phyloP scores from a whole-genome alignment of 345 rosid genomes.

The Camelina hispida region DNA sequence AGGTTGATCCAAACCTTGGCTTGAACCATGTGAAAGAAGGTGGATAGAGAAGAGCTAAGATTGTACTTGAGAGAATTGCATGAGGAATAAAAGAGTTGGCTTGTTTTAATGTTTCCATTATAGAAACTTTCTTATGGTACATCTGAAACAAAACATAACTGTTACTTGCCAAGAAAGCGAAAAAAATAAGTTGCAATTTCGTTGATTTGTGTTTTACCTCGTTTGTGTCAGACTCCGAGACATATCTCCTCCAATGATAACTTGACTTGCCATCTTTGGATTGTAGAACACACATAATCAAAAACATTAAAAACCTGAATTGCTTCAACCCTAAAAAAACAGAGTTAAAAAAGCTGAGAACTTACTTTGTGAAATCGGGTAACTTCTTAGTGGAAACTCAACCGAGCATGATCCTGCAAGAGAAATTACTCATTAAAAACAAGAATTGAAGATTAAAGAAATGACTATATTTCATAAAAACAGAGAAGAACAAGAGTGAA shows the following conservation, averaged over 20 bases:
- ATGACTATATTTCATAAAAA: background rate
- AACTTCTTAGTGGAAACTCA: constrained; percentile 34
- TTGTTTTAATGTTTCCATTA: constrained; percentile 62
- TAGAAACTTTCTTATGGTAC: constrained; percentile 46
- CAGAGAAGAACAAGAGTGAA: constrained; percentile 1
- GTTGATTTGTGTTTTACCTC: constrained; percentile 49
- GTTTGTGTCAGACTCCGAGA: constrained; percentile 46
- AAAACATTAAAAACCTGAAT: background rate
- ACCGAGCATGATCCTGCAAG: constrained; percentile 25
- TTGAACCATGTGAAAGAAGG: constrained; percentile 97
- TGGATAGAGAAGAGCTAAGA: constrained; percentile 83
- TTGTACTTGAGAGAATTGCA: constrained; percentile 71
- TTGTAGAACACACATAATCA: background rate
- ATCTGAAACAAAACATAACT: constrained; percentile 45
- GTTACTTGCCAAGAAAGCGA: constrained; percentile 23
- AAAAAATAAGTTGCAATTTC: background rate
- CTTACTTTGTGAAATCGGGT: constrained; percentile 45
- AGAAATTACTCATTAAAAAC: background rate
- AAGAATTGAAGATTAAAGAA: background rate
- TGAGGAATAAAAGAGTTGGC: constrained; percentile 86
- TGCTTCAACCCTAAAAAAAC: constrained; percentile 9
- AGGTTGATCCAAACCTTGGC: constrained; percentile 55
- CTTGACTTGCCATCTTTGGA: constrained; percentile 44
- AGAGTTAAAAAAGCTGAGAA: constrained; percentile 3
- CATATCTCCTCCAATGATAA: constrained; percentile 44